Conservation (phyloP, 2,329 filamentous ascomycete genomes). For the Thermothelomyces thermophilus region DNA sequence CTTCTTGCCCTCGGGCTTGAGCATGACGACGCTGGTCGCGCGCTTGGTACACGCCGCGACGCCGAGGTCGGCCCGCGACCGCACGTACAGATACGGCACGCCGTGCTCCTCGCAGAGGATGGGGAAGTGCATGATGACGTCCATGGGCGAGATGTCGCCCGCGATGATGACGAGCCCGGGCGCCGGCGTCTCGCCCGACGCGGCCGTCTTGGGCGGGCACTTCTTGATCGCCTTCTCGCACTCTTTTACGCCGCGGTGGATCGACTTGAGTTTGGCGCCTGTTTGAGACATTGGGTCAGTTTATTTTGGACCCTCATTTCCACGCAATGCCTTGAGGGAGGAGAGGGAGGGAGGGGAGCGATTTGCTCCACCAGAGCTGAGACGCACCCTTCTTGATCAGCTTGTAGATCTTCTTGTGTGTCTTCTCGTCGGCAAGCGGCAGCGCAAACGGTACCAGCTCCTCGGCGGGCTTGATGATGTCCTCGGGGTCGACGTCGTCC, state of each 20-base stretch:
- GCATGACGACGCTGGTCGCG: slow-evolving; percentile 94
- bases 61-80: slow-evolving; percentile 86
- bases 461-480: slow-evolving; percentile 36
- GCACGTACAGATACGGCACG: slow-evolving; percentile 93
- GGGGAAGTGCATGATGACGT: slow-evolving; percentile 96
- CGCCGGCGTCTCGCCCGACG: slow-evolving; percentile 46
- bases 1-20: slow-evolving; percentile 45
- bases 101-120: slow-evolving; percentile 97
- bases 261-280: slow-evolving; percentile 92
- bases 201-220: slow-evolving; percentile 60
- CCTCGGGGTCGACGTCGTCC: slow-evolving; percentile 40
- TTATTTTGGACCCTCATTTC: slow-evolving; percentile 9
- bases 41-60: slow-evolving; percentile 92
- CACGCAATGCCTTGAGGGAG: too few species aligned
- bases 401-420: slow-evolving; percentile 60
- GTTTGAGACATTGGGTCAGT: slow-evolving; percentile 16
- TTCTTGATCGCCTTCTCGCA: slow-evolving; percentile 98
- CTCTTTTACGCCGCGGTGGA: slow-evolving; percentile 98
- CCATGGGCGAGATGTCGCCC: slow-evolving; percentile 95
- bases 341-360: too few species aligned
- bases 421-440: slow-evolving; percentile 74
- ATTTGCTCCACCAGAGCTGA: too few species aligned
- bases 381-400: slow-evolving; percentile 54
- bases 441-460: slow-evolving; percentile 78
- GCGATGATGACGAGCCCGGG: slow-evolving; percentile 82